Percentiles rank a stretch among this genome's conserved stretches.
Evolutionary conservation across 768 basidiomycete species (phyloP).

Genomic region (Serpula lacrymans): DNA sequence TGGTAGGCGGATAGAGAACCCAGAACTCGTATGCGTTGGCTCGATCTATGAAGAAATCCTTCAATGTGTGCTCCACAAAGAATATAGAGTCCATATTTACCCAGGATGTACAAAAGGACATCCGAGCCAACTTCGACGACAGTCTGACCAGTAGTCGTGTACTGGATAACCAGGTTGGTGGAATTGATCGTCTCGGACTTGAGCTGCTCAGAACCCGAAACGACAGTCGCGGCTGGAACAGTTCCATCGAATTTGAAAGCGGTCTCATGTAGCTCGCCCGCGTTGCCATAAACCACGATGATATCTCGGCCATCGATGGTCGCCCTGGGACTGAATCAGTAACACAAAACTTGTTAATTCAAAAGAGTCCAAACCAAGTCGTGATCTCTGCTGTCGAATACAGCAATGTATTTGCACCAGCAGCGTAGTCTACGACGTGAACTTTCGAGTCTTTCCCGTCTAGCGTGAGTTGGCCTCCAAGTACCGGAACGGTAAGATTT

Average conservation of each 20-base stretch:
- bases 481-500: constrained; percentile 36
- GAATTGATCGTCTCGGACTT: constrained; percentile 33
- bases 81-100: constrained; percentile 18
- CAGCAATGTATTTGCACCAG: constrained; percentile 40
- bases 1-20: constrained; percentile 40
- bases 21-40: constrained; percentile 49
- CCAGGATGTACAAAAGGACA: constrained; percentile 43
- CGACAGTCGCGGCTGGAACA: constrained; percentile 24
- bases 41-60: constrained; percentile 45
- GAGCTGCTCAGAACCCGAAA: constrained; percentile 33
- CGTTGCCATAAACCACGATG: constrained; percentile 45
- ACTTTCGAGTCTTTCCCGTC: constrained; percentile 53
- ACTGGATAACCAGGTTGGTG: constrained; percentile 40
- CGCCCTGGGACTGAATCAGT: constrained; percentile 42
- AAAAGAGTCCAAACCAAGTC: constrained; percentile 35
- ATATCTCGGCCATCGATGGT: constrained; percentile 46
- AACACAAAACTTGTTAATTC: no score
- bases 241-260: constrained; percentile 37
- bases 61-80: constrained; percentile 4
- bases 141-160: constrained; percentile 43
- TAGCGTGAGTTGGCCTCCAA: constrained; percentile 42
- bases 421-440: constrained; percentile 46
- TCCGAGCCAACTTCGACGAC: constrained; percentile 40
- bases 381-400: constrained; percentile 50
- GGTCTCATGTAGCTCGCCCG: constrained; percentile 47